Evolutionary conservation across 768 basidiomycete genomes (phyloP).

Genomic region (Melanogaster broomeanus): DNA sequence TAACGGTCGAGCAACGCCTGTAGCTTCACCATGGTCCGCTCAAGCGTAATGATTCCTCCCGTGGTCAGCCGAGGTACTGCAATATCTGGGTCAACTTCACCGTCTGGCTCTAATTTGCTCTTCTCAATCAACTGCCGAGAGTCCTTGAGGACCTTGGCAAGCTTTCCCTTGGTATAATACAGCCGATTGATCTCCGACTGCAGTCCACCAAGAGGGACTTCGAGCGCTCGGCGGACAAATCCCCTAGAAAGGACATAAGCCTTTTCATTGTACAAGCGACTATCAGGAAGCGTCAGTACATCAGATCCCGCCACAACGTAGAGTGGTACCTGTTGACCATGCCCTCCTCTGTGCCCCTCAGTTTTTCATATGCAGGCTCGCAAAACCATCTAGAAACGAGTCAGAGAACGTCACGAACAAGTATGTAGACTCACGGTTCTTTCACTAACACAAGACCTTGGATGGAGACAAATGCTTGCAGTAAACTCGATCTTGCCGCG

Average conservation of each 20-base stretch:
- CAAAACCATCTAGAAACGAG: constrained; percentile 69
- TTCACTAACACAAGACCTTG: constrained; percentile 92
- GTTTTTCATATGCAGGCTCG: constrained; percentile 92
- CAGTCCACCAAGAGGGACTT: constrained; percentile 71
- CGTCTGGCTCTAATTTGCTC: constrained; percentile 47
- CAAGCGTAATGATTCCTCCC: constrained; percentile 79
- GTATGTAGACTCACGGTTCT: constrained; percentile 67
- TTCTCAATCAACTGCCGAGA: constrained; percentile 66
- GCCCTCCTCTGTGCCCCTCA: constrained; percentile 88
- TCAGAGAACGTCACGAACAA: constrained; percentile 2
- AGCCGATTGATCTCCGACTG: constrained; percentile 73
- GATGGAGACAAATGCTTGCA: constrained; percentile 92
- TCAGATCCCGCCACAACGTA: neutral
- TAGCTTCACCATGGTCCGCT: constrained; percentile 72
- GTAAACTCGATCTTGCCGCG: constrained; percentile 76
- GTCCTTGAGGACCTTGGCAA: constrained; percentile 68
- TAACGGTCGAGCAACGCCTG: constrained; percentile 41
- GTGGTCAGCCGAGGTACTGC: constrained; percentile 76
- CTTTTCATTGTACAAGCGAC: constrained; percentile 91
- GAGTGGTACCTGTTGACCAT: constrained; percentile 72
- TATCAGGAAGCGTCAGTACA: constrained; percentile 31
- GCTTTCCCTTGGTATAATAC: constrained; percentile 63
- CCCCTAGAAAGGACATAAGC: constrained; percentile 89
- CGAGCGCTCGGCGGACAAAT: constrained; percentile 87
- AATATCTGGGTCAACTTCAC: constrained; percentile 35